These are phyloP conservation scores for Angophora floribunda DNA, from an alignment of 345 rosid genomes.

Conservation along the genomic window DNA sequence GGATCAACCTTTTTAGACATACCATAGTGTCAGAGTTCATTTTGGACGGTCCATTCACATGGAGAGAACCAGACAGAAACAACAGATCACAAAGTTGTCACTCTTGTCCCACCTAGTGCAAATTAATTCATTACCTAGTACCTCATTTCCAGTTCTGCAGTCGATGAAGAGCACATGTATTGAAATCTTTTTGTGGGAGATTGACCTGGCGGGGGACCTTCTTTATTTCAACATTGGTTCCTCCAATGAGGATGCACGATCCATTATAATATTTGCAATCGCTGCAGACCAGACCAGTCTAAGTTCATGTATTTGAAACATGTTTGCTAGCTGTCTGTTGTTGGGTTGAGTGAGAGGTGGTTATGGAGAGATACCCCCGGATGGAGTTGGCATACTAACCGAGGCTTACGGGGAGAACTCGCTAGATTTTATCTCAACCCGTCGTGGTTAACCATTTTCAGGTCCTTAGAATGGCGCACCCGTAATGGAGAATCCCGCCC, in stretches of 20 bases:
- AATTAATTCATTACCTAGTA: neutral
- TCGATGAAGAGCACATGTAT: neutral
- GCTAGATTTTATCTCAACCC: too few relatives aligned
- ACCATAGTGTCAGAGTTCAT: neutral
- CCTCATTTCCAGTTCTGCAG: neutral
- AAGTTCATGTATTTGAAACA: neutral
- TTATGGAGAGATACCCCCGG: too few relatives aligned
- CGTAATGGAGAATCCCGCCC: too few relatives aligned
- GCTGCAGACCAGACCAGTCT: neutral
- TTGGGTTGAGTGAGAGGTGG: too few relatives aligned
- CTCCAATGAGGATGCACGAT: neutral
- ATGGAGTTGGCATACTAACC: too few relatives aligned
- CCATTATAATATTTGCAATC: neutral
- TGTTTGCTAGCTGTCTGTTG: too few relatives aligned
- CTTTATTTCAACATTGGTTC: neutral
- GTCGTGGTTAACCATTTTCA: too few relatives aligned
- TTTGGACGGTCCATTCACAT: neutral
- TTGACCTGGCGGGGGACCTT: neutral
- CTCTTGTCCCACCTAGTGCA: neutral
- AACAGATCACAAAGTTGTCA: neutral
- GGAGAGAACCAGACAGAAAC: neutral
- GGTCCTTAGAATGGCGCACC: too few relatives aligned
- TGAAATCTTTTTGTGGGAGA: neutral
- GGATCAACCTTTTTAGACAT: neutral
- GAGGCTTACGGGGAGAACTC: too few relatives aligned